phyloP scores from a whole-genome alignment of 768 basidiomycete genomes.

The Mycena vitilis region DNA sequence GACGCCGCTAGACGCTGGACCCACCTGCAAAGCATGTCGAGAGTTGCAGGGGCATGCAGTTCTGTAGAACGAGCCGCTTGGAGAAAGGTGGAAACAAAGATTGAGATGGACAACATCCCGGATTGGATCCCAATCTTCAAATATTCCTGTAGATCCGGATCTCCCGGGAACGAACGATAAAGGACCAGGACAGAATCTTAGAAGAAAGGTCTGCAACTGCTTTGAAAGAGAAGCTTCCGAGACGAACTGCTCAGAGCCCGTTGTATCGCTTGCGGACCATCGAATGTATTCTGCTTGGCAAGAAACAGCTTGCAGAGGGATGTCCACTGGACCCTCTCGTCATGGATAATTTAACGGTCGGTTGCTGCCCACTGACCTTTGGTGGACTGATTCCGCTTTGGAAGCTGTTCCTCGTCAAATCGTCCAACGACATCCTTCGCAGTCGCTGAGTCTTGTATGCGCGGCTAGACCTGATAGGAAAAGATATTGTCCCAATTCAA shows the following conservation, averaged over 20 bases:
- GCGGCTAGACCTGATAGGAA: no score
- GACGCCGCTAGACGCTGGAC: no score
- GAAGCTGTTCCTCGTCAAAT: conserved; percentile 79
- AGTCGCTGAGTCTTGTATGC: no score
- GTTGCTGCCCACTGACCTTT: conserved; percentile 60
- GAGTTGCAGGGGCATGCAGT: conserved; percentile 71
- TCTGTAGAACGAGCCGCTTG: conserved; percentile 74
- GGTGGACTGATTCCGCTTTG: conserved; percentile 72
- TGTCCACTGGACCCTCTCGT: conserved; percentile 64
- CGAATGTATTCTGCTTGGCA: conserved; percentile 57
- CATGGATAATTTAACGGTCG: conserved; percentile 19
- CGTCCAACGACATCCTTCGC: conserved; percentile 70
- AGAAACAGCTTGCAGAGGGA: conserved; percentile 72
- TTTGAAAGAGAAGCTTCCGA: not conserved
- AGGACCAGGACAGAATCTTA: conserved; percentile 78
- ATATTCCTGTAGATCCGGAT: conserved; percentile 75
- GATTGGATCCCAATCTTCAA: conserved; percentile 68
- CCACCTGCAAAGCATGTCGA: conserved; percentile 39
- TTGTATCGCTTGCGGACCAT: conserved; percentile 58
- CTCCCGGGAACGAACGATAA: conserved; percentile 77
- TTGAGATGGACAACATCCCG: conserved; percentile 65
- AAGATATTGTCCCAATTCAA: no score
- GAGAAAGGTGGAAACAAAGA: conserved; percentile 75
- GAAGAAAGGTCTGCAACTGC: conserved; percentile 3
- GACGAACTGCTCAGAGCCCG: conserved; percentile 71